Base-by-base conservation (phyloP, 208 protist genomes). In the Leishmania tarentolae region DNA sequence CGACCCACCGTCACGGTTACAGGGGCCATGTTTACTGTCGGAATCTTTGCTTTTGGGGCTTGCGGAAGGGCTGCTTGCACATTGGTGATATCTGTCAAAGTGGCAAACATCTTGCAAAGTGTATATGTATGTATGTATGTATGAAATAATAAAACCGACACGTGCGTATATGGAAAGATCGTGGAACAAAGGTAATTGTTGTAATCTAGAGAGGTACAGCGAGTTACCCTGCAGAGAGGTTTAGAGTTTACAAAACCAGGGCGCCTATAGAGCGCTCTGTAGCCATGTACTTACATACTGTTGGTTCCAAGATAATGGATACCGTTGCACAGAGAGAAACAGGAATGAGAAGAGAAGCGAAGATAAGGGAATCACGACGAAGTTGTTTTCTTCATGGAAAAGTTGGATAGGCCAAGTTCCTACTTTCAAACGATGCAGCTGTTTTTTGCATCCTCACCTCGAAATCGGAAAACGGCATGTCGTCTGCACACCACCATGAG, bases 21-120 rank as follows among this genome's bases (percentile, higher is more conserved):
- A 47, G 56, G 86, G 4, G 57, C 57, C 19, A 91, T 61, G 1
- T 42, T 69, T 8, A 78, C 11, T 6, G 24, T 37, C 46, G 61
- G 44, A 15, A 17, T 61, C 42, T 85, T 84, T 1, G 47, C 56
- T n/a, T 84, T 87, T 52, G 80, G 52, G 28, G 66, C n/a, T 61
- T 63, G 68, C 66, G 78, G 72, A 47, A 73, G 40, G 28, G 84
- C 66, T 28, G 65, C 59, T 82, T 91, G 89, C 44, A 92, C 79
- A 76, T 96, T 96, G 1, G 91, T 96, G 65, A 94, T 94, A 84
- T 96, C 93, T 53, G 86, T 91, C 44, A 96, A 87, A 59, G 88
- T 83, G 24, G 83, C 73, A 35, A 87, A 56, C 65, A 84, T 81
- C 50, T 57, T 81, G 17, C 73, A 84, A 79, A 70, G 35, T 17